These are phyloP conservation scores for Scheffersomyces lignosus DNA, from an alignment of 805 yeast genomes.

Conservation along the genomic window DNA sequence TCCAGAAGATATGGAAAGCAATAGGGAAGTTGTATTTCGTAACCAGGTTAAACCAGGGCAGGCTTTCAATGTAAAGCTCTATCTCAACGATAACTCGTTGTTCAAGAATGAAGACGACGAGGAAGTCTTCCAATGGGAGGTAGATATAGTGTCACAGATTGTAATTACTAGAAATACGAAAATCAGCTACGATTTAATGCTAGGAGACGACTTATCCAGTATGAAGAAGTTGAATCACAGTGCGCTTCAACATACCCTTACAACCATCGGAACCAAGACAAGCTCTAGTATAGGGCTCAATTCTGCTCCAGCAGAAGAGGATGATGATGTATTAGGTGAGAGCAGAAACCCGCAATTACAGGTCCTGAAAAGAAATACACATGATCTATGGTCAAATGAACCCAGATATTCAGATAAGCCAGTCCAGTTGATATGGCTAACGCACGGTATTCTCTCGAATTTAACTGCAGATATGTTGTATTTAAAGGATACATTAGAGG, in stretches of 20 bases:
- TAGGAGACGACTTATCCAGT: constrained; percentile 34
- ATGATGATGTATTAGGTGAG: constrained; percentile 1
- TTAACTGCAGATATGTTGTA: constrained; percentile 46
- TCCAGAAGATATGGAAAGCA: constrained; percentile 19
- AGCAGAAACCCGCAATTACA: constrained; percentile 21
- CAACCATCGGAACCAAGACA: constrained; percentile 5
- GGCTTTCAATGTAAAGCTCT: constrained; percentile 56
- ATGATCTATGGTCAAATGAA: constrained; percentile 34
- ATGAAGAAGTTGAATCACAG: constrained; percentile 36
- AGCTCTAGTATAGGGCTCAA: background rate
- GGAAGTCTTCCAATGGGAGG: constrained; percentile 31
- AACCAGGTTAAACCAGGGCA: constrained; percentile 67
- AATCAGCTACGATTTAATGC: constrained; percentile 34
- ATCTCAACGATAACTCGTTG: constrained; percentile 47
- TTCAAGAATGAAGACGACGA: constrained; percentile 10
- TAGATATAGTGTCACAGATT: constrained; percentile 44
- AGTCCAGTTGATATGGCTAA: constrained; percentile 40
- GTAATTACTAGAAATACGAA: constrained; percentile 33
- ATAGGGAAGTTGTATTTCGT: constrained; percentile 34
- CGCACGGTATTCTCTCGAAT: constrained; percentile 46
- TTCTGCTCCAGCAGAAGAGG: constrained; percentile 1
- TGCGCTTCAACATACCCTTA: constrained; percentile 10
- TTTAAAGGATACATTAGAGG: constrained; percentile 33
- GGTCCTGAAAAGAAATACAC: constrained; percentile 25
- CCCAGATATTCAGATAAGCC: constrained; percentile 29